phyloP scores from a whole-genome alignment of 768 basidiomycete genomes.

The Leccinellum albellum region DNA sequence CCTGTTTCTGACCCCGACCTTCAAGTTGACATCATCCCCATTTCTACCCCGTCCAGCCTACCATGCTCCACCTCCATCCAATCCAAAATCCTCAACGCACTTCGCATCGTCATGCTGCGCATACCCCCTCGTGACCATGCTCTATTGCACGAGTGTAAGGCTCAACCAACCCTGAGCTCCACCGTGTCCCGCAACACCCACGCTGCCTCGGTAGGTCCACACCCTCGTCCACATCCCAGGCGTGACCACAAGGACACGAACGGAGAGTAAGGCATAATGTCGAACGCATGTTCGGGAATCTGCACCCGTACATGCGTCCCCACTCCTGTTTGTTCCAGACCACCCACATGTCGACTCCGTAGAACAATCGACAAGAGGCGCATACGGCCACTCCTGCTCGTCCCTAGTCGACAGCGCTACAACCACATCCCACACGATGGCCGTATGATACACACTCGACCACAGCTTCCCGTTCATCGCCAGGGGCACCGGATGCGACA shows the following conservation, averaged over 20 bases:
- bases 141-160: conserved; percentile 48
- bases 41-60: background rate
- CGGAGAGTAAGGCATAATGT: conserved; percentile 45
- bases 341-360: no score
- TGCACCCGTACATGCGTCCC: conserved; percentile 3
- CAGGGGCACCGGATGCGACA: no score
- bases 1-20: background rate
- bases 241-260: conserved; percentile 45
- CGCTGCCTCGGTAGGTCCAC: conserved; percentile 12
- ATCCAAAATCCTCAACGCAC: no score
- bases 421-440: no score
- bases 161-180: conserved; percentile 36
- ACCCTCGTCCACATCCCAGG: conserved; percentile 24
- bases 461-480: no score
- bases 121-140: conserved; percentile 46
- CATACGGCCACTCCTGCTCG: no score
- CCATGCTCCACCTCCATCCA: no score
- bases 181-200: conserved; percentile 53
- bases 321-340: no score
- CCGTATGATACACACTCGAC: no score
- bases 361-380: no score
- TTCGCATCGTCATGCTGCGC: conserved; percentile 21
- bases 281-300: conserved; percentile 29
- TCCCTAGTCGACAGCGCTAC: no score
- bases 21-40: background rate